Evolutionary conservation across 768 basidiomycete species (phyloP), one percentile per base, ranked within the genome.

Genomic region (Suillus subluteus): DNA sequence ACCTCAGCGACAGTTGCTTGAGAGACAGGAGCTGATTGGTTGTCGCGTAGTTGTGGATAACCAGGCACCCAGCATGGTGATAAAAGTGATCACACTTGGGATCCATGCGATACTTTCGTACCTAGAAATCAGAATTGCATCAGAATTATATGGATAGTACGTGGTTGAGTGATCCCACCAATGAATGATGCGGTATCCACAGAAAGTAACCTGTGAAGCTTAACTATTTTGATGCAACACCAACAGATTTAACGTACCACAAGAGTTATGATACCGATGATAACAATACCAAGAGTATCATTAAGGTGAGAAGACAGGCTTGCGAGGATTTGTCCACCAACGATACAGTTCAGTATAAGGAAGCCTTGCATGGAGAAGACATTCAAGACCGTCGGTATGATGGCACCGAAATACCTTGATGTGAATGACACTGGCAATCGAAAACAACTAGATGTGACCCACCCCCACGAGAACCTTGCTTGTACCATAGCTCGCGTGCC

Each of bases 91-190:
- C 18, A 91, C 73, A 30, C 90, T 84, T 0, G 94, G 94, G n/a
- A 94, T 78, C 92, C 93, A 94, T 0, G 88, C 85, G 6, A 91
- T 63, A 13, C 86, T 83, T 73, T 93, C 93, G 70, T 91, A 95
- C 89, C 91, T 81, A 80, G 23, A 12, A 26, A 12, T 62, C 58
- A 62, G 52, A 62, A 62, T n/a, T n/a, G 2, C 6, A 63, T 40
- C 38, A 63, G 18, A 26, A 5, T 62, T 54, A 26, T 46, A 18
- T 30, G 55, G 16, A 16, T n/a, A 64, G 30, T 30, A 7, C 35
- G 50, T 8, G 2, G 13, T n/a, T 4, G 41, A 50, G n/a, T 11
- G 46, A 41, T 70, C 78, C 38, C 66, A 86, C 87, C 84, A 81
- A 66, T 86, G 80, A 81, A 94, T 68, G 78, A 92, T 72, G 81